These are phyloP conservation scores for Anthracocystis panici-leucophaei DNA, from an alignment of 1,284 basidiomycete genomes.

Conservation along the genomic window DNA sequence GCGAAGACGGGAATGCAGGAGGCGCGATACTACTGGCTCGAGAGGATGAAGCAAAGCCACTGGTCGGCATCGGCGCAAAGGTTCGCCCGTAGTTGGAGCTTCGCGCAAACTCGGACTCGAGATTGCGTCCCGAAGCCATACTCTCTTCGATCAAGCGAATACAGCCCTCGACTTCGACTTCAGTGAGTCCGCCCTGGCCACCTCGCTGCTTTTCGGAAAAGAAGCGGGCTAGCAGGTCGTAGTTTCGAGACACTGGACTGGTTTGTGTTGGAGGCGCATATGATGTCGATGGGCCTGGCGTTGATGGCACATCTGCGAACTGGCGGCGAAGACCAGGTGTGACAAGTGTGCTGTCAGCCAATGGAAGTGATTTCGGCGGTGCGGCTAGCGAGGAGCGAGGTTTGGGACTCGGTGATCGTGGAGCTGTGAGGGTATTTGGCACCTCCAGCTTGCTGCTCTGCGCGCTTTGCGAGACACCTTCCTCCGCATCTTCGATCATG, in stretches of 20 bases:
- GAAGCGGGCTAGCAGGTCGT: slow-evolving; percentile 58
- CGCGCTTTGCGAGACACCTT: slow-evolving; percentile 4
- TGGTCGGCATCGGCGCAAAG: slow-evolving; percentile 5
- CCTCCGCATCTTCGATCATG: slow-evolving; percentile 42
- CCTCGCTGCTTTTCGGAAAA: slow-evolving; percentile 57
- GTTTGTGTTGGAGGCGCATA: slow-evolving; percentile 28
- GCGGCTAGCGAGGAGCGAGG: slow-evolving; percentile 21
- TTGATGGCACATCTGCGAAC: slow-evolving; percentile 12
- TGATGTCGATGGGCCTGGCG: slow-evolving; percentile 23
- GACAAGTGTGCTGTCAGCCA: slow-evolving; percentile 37
- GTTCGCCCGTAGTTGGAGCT: slow-evolving; percentile 13
- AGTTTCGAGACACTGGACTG: slow-evolving; percentile 57
- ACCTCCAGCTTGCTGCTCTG: slow-evolving; percentile 11
- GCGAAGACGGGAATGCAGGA: slow-evolving; percentile 28
- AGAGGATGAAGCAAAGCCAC: slow-evolving; percentile 22
- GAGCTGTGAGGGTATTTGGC: not conserved
- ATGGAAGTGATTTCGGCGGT: slow-evolving; percentile 21
- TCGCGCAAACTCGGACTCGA: slow-evolving; percentile 36
- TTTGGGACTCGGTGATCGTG: slow-evolving; percentile 21
- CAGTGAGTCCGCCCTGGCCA: slow-evolving; percentile 46
- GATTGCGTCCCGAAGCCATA: slow-evolving; percentile 43
- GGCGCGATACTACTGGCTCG: slow-evolving; percentile 46
- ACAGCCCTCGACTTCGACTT: slow-evolving; percentile 60
- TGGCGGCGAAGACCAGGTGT: slow-evolving; percentile 48
- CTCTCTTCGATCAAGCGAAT: slow-evolving; percentile 56